Percentiles rank a stretch among this genome's conserved stretches.
Evolutionary conservation across 140 eudicot species (phyloP).

Genomic region (Cichorium intybus): DNA sequence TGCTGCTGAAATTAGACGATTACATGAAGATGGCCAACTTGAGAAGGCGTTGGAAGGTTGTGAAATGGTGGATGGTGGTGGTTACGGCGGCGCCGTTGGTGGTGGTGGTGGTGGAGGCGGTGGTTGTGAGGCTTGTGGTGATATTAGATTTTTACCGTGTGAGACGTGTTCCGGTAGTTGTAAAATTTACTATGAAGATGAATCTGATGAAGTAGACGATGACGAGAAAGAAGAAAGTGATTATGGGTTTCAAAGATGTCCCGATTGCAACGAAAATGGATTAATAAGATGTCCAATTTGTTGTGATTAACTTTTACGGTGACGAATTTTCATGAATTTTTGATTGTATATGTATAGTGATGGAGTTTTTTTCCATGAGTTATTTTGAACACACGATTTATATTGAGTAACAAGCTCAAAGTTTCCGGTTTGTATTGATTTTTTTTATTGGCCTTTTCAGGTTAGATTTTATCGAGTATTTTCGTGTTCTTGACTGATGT

Average conservation of each 20-base stretch:
- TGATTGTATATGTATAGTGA: conserved; percentile 34
- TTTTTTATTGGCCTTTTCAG: conserved; percentile 8
- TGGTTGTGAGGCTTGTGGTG: conserved; percentile 89
- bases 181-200: conserved; percentile 71
- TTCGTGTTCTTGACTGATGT: background rate
- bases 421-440: background rate
- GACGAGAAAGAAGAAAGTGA: conserved; percentile 58
- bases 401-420: conserved; percentile 2
- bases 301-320: conserved; percentile 41
- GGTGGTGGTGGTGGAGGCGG: conserved; percentile 2
- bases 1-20: conserved; percentile 57
- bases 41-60: conserved; percentile 69
- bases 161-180: conserved; percentile 98
- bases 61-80: conserved; percentile 38
- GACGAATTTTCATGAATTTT: background rate
- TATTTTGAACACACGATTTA: conserved; percentile 17
- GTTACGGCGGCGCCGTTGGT: conserved; percentile 7
- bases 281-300: conserved; percentile 84
- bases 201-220: conserved; percentile 32
- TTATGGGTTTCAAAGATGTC: conserved; percentile 84
- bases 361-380: background rate
- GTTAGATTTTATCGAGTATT: conserved; percentile 9
- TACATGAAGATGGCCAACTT: conserved; percentile 80
- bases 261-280: conserved; percentile 95
- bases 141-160: conserved; percentile 80